A percentile compares a stretch with the other conserved stretches of the same genome.
phyloP scores from a whole-genome alignment of 2,329 filamentous ascomycete species.

The Penicillium sp. region DNA sequence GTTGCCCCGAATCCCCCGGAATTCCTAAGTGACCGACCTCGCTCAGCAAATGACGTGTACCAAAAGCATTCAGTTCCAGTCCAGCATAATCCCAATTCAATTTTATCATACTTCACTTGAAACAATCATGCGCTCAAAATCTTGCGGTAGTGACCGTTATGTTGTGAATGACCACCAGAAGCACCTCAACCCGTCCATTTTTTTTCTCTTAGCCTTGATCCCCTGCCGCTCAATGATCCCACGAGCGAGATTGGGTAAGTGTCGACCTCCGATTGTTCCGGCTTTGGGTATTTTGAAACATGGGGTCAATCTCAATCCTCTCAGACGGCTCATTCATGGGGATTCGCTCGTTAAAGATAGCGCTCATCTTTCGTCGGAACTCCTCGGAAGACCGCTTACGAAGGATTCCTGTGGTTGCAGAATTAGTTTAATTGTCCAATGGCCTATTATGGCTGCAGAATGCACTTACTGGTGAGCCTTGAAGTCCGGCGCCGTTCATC shows the following conservation, averaged over 20 bases:
- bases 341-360: slow-evolving; percentile 39
- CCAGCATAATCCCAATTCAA: not conserved
- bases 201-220: not conserved
- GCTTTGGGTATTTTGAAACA: slow-evolving; percentile 16
- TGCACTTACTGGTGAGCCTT: slow-evolving; percentile 23
- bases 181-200: not conserved
- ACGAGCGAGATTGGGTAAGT: slow-evolving; percentile 22
- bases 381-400: slow-evolving; percentile 38
- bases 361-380: slow-evolving; percentile 39
- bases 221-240: not conserved
- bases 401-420: slow-evolving; percentile 20
- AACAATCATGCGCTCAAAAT: not conserved
- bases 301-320: slow-evolving; percentile 30
- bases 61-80: not conserved
- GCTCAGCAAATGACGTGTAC: not conserved
- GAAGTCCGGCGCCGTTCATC: slow-evolving; percentile 17
- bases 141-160: no score
- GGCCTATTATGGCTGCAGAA: not conserved
- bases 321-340: slow-evolving; percentile 28
- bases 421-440: not conserved
- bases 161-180: not conserved
- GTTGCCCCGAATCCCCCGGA: not conserved
- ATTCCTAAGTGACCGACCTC: not conserved
- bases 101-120: not conserved
- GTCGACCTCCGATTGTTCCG: slow-evolving; percentile 19